Evolutionary conservation across 2,329 filamentous ascomycete species (phyloP), one percentile per base, ranked within the genome.

Genomic region (Monosporascus sp.): DNA sequence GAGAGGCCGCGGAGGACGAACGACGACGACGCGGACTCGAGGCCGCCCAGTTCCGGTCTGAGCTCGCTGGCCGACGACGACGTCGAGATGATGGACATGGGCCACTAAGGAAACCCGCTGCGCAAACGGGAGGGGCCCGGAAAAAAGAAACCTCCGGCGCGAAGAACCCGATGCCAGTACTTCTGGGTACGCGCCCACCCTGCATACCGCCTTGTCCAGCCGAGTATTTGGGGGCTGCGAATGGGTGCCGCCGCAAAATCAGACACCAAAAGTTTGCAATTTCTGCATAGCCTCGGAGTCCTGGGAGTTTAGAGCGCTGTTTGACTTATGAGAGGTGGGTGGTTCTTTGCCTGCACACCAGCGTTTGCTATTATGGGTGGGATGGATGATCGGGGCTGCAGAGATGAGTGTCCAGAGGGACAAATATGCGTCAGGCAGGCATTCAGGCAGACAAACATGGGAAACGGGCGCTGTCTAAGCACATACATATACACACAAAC

Each of bases 31-130:
- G 48, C 53, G 24, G 71, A 74, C 17, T 76, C 76, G 34, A 67
- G 78, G 48, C 75, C 77, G 19, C 73, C 72, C 19, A 84, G 79
- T 56, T 84, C 81, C 3, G 79, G 79, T 1, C 69, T 84, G 8
- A 84, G 81, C 58, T 84, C 81, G 3, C 72, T 84, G 2, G 78
- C 76, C 3, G 80, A 82, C 55, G 67, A 63, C 37, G 67, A 69
- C 46, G 59, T 69, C 22, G 72, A 73, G 34, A 80, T 82, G 76
- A 63, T 67, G 50, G 62, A 64, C 40, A 63, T 67, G 22, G 43
- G 24, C 24, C 52, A 56, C 2, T 62, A 31, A 46, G 22, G 17
- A 48, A 11, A 38, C 49, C 16, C 8, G 22, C 31, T 14, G 31
- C 31, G 31, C 31, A 34, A 19, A 3, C 8, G 19, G 41, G n/a